A percentile compares a stretch with the other conserved stretches of the same genome.
Conservation (phyloP, 495 filamentous ascomycete genomes). For the Acidiella bohemica region DNA sequence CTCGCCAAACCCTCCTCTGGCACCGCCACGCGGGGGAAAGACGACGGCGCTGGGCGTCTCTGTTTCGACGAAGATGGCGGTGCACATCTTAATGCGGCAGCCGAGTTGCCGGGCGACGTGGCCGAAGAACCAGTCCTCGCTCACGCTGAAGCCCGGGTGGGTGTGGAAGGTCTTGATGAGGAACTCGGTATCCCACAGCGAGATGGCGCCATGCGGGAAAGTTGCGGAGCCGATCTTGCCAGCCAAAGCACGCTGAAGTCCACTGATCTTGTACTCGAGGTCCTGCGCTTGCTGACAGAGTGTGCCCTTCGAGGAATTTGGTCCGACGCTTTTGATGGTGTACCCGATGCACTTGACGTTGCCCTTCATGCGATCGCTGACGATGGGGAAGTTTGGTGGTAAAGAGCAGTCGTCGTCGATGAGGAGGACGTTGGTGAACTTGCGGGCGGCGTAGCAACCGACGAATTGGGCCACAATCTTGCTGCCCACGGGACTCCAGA, state of each 20-base stretch:
- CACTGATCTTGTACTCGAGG: slow-evolving; percentile 34
- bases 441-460: slow-evolving; percentile 31
- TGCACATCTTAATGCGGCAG: slow-evolving; percentile 37
- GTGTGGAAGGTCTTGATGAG: slow-evolving; percentile 32
- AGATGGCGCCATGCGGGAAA: slow-evolving; percentile 35
- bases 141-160: slow-evolving; percentile 35
- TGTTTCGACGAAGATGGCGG: slow-evolving; percentile 37
- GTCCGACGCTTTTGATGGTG: slow-evolving; percentile 33
- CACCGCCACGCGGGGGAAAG: slow-evolving; percentile 25
- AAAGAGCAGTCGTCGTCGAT: slow-evolving; percentile 39
- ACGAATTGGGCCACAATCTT: slow-evolving; percentile 38
- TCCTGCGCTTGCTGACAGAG: slow-evolving; percentile 37
- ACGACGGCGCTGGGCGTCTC: slow-evolving; percentile 34
- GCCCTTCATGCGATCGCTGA: slow-evolving; percentile 30
- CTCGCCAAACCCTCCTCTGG: slow-evolving; percentile 38
- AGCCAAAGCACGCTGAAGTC: slow-evolving; percentile 33
- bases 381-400: slow-evolving; percentile 33
- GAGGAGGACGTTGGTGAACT: slow-evolving; percentile 32
- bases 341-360: slow-evolving; percentile 33
- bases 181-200: slow-evolving; percentile 33
- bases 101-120: slow-evolving; percentile 34
- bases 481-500: slow-evolving; percentile 27
- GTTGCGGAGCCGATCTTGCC: slow-evolving; percentile 33
- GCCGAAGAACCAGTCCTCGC: slow-evolving; percentile 38
- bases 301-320: slow-evolving; percentile 25